Percentiles rank a stretch among this genome's conserved stretches.
These are phyloP conservation scores for Pichia sp. DNA, from an alignment of 1,139 yeast genomes.

Conservation along the genomic window DNA sequence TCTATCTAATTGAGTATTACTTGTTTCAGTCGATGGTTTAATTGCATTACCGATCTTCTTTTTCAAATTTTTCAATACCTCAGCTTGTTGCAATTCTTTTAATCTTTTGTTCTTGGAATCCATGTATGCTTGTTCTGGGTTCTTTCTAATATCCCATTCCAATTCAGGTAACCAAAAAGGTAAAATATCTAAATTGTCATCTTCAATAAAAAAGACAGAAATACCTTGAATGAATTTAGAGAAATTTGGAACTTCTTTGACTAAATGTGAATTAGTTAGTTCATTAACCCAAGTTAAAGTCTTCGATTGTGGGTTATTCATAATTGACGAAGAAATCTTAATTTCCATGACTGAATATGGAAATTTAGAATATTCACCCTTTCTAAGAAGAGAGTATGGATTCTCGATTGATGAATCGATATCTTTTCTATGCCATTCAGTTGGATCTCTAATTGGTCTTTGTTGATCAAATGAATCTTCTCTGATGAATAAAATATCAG, in stretches of 20 bases:
- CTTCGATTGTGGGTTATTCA: slow-evolving; percentile 38
- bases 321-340: slow-evolving; percentile 50
- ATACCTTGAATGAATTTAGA: slow-evolving; percentile 89
- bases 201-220: slow-evolving; percentile 80
- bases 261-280: slow-evolving; percentile 72
- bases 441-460: slow-evolving; percentile 85
- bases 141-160: slow-evolving; percentile 70
- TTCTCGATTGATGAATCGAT: slow-evolving; percentile 69
- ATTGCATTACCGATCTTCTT: slow-evolving; percentile 25
- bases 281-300: slow-evolving; percentile 80
- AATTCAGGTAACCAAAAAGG: slow-evolving; percentile 95
- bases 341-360: slow-evolving; percentile 92
- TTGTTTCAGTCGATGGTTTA: slow-evolving; percentile 18
- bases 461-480: slow-evolving; percentile 83
- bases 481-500: slow-evolving; percentile 78
- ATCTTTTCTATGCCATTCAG: slow-evolving; percentile 87
- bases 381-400: slow-evolving; percentile 68
- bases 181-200: slow-evolving; percentile 78
- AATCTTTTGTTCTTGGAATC: slow-evolving; percentile 26
- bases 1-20: slow-evolving; percentile 24
- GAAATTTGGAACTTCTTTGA: slow-evolving; percentile 85
- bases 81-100: slow-evolving; percentile 27
- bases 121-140: slow-evolving; percentile 64
- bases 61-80: slow-evolving; percentile 27
- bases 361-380: slow-evolving; percentile 80